phyloP scores from a whole-genome alignment of 1,139 yeast species.

The Suhomyces maxii region DNA sequence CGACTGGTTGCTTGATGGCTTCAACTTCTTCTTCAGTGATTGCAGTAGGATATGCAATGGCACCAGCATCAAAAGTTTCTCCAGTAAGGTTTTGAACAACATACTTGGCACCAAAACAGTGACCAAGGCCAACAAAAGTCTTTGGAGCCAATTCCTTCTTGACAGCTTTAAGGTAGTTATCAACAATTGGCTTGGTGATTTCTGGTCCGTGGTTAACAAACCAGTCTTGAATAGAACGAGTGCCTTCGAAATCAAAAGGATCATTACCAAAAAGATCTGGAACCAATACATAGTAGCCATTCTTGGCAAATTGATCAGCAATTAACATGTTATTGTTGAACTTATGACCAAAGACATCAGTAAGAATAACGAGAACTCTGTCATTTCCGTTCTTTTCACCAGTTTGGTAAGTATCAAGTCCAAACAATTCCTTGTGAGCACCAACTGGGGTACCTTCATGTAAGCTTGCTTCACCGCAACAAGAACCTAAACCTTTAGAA shows the following conservation, averaged over 20 bases:
- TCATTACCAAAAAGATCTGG: constrained; percentile 76
- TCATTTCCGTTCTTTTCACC: constrained; percentile 45
- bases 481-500: constrained; percentile 51
- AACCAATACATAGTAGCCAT: constrained; percentile 58
- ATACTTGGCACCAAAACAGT: constrained; percentile 83
- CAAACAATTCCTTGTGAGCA: constrained; percentile 37
- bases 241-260: constrained; percentile 28
- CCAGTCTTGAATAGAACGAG: constrained; percentile 46
- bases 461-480: constrained; percentile 45
- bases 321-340: constrained; percentile 56
- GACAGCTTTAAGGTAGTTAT: constrained; percentile 44
- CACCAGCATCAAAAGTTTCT: constrained; percentile 55
- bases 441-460: constrained; percentile 60
- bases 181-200: constrained; percentile 38
- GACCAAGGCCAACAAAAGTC: constrained; percentile 64
- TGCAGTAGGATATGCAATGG: constrained; percentile 79
- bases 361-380: constrained; percentile 56
- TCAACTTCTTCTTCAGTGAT: constrained; percentile 64
- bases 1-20: constrained; percentile 56
- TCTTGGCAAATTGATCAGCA: constrained; percentile 68
- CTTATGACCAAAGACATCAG: constrained; percentile 69
- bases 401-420: constrained; percentile 53
- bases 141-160: constrained; percentile 48
- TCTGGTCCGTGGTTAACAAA: constrained; percentile 51
- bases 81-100: constrained; percentile 53